phyloP scores from a whole-genome alignment of 352 stramenopile species.

The Pythium oligandrum region DNA sequence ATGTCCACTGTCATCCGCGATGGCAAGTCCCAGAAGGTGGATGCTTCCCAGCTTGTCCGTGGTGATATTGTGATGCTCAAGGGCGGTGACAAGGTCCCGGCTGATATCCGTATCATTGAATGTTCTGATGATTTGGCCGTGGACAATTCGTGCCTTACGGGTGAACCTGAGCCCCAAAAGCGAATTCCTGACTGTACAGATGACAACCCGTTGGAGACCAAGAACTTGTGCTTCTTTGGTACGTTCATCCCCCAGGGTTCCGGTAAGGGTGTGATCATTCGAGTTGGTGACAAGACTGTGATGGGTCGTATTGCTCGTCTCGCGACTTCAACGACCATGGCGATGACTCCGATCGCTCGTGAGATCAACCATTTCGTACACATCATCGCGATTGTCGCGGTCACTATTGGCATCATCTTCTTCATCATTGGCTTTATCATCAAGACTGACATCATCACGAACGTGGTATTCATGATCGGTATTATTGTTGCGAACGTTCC shows the following conservation, averaged over 20 bases:
- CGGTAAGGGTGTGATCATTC: conserved; percentile 63
- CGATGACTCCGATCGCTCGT: conserved; percentile 36
- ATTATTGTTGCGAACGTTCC: conserved; percentile 92
- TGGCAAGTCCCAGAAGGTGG: conserved; percentile 73
- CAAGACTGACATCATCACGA: conserved; percentile 36
- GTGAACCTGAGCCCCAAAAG: conserved; percentile 87
- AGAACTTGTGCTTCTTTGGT: conserved; percentile 81
- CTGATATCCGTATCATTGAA: conserved; percentile 93
- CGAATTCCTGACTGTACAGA: conserved; percentile 65
- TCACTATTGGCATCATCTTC: conserved; percentile 38
- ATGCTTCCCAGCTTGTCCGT: conserved; percentile 69
- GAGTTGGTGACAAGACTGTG: conserved; percentile 74
- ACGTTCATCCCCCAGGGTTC: conserved; percentile 73
- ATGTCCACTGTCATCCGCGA: conserved; percentile 74
- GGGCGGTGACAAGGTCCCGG: conserved; percentile 91
- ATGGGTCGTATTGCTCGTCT: conserved; percentile 74
- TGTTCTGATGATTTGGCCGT: conserved; percentile 91
- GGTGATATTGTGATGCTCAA: conserved; percentile 89
- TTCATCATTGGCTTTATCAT: conserved; percentile 47
- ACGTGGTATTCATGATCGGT: conserved; percentile 91
- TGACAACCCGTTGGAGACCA: conserved; percentile 74
- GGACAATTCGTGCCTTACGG: conserved; percentile 84
- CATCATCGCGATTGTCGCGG: conserved; percentile 41
- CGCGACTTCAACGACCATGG: conserved; percentile 32
- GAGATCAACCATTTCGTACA: conserved; percentile 57